Evolutionary conservation across 768 basidiomycete species (phyloP).

Genomic region (Hygrophoropsis aurantiaca): DNA sequence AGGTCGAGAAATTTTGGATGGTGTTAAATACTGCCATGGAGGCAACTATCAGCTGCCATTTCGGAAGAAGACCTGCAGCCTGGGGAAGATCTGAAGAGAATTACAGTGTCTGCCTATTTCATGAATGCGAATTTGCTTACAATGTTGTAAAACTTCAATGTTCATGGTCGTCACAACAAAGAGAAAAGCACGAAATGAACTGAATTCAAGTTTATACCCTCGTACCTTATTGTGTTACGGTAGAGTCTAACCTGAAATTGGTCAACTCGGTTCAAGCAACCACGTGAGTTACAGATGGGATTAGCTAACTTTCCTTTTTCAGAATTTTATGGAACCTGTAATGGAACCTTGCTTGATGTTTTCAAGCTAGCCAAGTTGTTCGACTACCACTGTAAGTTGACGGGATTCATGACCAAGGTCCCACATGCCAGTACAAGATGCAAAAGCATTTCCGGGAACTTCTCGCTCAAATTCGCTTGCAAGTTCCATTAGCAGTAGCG

Average conservation of each 20-base stretch:
- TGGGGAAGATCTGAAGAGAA: slow-evolving; percentile 56
- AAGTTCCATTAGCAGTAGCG: slow-evolving; percentile 47
- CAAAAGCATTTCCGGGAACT: slow-evolving; percentile 22
- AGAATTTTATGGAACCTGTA: slow-evolving; percentile 9
- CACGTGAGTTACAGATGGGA: slow-evolving; percentile 7
- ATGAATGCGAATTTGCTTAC: slow-evolving; percentile 9
- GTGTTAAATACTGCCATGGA: slow-evolving; percentile 82
- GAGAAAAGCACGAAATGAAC: too few relatives aligned
- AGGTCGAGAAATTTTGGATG: slow-evolving; percentile 76
- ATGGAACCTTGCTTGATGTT: too few relatives aligned
- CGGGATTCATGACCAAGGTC: slow-evolving; percentile 19
- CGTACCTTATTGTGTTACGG: too few relatives aligned
- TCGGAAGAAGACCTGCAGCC: slow-evolving; percentile 69
- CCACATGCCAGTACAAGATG: slow-evolving; percentile 21
- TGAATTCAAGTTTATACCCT: too few relatives aligned
- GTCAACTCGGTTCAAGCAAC: slow-evolving; percentile 17
- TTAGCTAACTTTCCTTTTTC: slow-evolving; percentile 30
- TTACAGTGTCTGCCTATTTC: not conserved
- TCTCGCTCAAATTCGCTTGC: slow-evolving; percentile 33
- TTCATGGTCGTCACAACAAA: slow-evolving; percentile 4
- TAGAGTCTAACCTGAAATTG: too few relatives aligned
- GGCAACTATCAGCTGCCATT: slow-evolving; percentile 86
- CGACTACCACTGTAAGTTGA: slow-evolving; percentile 13
- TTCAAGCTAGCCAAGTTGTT: slow-evolving; percentile 12
- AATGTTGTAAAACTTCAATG: slow-evolving; percentile 20